Percentiles rank a stretch among this genome's conserved stretches.
phyloP scores from a whole-genome alignment of 805 yeast genomes.

The Candida caryicola region DNA sequence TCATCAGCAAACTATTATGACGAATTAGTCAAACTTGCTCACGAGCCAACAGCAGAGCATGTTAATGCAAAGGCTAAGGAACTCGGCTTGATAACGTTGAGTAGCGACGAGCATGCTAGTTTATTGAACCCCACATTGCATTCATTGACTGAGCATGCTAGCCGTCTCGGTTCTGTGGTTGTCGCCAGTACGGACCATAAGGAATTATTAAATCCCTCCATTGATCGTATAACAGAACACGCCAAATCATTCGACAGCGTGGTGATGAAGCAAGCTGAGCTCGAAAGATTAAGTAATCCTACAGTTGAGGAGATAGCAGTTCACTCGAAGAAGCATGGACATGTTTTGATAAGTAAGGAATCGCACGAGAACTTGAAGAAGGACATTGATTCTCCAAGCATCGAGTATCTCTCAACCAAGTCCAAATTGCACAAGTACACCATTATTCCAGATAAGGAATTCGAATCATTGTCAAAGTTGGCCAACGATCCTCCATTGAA shows the following conservation, averaged over 20 bases:
- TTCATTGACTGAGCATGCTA: conserved; percentile 13
- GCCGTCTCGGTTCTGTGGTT: conserved; percentile 12
- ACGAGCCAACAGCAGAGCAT: conserved; percentile 25
- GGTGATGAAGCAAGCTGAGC: conserved; percentile 10
- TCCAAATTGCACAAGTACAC: conserved; percentile 7
- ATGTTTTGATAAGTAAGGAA: conserved; percentile 1
- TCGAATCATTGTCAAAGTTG: conserved; percentile 2
- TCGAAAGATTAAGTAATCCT: conserved; percentile 6
- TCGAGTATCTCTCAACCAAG: conserved; percentile 8
- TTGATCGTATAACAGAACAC: conserved; percentile 30
- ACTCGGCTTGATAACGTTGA: conserved; percentile 7
- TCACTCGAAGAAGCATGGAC: conserved; percentile 4
- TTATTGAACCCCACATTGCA: conserved; percentile 18
- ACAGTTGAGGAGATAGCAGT: conserved; percentile 5
- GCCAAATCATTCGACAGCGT: conserved; percentile 23
- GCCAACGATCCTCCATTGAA: conserved; percentile 22
- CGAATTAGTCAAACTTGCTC: conserved; percentile 23
- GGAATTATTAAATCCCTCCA: conserved; percentile 18
- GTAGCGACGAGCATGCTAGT: conserved; percentile 2
- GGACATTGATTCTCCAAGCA: conserved; percentile 16
- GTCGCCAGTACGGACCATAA: conserved; percentile 2
- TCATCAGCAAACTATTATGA: conserved; percentile 30
- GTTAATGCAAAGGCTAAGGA: conserved; percentile 20
- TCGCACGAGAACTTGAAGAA: conserved; percentile 14
- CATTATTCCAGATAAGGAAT: conserved; percentile 9